Conservation (phyloP, 129 eudicot species). For the Tagetes erecta region DNA sequence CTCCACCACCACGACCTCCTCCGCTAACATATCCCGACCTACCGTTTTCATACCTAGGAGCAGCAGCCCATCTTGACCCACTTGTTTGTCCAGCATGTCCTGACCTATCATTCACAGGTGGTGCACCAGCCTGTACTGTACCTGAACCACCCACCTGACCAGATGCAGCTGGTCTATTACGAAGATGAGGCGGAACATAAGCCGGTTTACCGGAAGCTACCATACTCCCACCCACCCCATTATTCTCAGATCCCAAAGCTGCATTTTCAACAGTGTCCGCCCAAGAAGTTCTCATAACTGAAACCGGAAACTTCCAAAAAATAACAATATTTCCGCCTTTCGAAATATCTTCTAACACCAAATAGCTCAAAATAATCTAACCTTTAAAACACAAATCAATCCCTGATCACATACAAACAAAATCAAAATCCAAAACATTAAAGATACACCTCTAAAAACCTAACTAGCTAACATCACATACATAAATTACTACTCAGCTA, state of each 20-base stretch:
- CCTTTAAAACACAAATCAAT: conserved; percentile 20
- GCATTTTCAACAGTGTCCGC: conserved; percentile 72
- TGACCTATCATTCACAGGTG: conserved; percentile 43
- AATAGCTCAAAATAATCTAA: not conserved
- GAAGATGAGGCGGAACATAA: conserved; percentile 85
- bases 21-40: conserved; percentile 27
- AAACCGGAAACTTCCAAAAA: not conserved
- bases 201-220: conserved; percentile 56
- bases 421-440: not conserved
- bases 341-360: not conserved
- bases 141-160: conserved; percentile 35
- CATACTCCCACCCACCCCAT: conserved; percentile 40
- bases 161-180: conserved; percentile 48
- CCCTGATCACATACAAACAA: conserved; percentile 10
- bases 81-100: conserved; percentile 40
- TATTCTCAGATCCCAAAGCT: conserved; percentile 49
- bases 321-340: conserved; percentile 1
- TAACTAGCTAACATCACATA: not conserved
- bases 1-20: conserved; percentile 25
- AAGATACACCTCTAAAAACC: not conserved
- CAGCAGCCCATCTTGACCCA: conserved; percentile 45
- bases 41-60: conserved; percentile 49
- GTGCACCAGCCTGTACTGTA: conserved; percentile 41
- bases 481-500: not conserved
- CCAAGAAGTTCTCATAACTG: conserved; percentile 67